Evolutionary conservation across 257 asterid species (phyloP).

Genomic region (Capsicum baccatum): DNA sequence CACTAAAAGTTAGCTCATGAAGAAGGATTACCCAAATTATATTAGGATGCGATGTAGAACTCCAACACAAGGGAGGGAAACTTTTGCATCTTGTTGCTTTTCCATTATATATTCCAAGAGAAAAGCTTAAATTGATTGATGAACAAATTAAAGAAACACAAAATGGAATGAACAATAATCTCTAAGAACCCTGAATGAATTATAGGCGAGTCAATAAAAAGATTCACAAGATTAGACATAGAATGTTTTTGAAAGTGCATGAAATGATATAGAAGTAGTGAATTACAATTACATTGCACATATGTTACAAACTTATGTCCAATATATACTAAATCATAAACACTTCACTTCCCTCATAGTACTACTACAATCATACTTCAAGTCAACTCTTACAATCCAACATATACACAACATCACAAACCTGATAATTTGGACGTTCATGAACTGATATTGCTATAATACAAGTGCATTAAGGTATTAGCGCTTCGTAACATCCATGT

Average conservation of each 20-base stretch:
- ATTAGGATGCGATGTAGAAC: no score
- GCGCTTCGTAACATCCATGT: constrained; percentile 27
- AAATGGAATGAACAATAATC: not conserved
- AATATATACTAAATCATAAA: not conserved
- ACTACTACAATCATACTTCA: not conserved
- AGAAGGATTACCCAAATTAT: no score
- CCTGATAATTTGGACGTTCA: not conserved
- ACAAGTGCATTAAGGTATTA: constrained; percentile 37
- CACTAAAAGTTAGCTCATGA: no score
- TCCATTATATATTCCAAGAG: not conserved
- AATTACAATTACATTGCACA: not conserved
- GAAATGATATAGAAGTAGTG: no score
- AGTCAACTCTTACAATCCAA: not conserved
- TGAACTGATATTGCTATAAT: constrained; percentile 11
- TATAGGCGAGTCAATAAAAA: not conserved
- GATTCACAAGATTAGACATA: not conserved
- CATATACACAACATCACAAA: constrained; percentile 17
- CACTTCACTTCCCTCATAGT: not conserved
- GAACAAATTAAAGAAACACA: not conserved
- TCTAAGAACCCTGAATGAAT: not conserved
- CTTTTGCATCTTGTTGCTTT: no score
- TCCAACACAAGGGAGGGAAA: not conserved
- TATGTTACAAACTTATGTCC: not conserved
- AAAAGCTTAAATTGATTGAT: not conserved
- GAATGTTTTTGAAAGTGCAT: no score